Conservation (phyloP, 345 rosid species). For the Brassica incana region DNA sequence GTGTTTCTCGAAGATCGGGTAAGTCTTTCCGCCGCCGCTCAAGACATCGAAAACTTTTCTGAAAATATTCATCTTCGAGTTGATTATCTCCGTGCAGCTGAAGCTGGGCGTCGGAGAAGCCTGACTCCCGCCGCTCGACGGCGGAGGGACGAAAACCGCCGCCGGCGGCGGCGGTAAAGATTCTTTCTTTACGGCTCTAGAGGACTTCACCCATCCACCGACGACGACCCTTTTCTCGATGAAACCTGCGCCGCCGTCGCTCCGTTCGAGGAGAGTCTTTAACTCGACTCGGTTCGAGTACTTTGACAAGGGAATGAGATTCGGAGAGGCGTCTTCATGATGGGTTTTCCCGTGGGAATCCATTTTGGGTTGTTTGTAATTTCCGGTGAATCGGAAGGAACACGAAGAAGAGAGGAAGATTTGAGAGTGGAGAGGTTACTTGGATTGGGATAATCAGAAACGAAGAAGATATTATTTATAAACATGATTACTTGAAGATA, state of each 20-base stretch:
- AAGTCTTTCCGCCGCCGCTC: conserved; percentile 45
- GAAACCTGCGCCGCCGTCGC: conserved; percentile 50
- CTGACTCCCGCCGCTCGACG: conserved; percentile 25
- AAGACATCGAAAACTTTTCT: conserved; percentile 58
- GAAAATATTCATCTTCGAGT: conserved; percentile 62
- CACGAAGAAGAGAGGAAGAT: neutral
- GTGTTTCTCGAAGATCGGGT: conserved; percentile 46
- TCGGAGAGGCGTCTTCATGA: neutral
- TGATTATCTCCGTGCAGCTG: conserved; percentile 66
- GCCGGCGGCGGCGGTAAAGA: conserved; percentile 29
- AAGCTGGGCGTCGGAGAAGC: conserved; percentile 23
- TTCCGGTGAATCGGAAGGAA: neutral
- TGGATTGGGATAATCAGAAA: conserved; percentile 13
- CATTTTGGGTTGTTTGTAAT: conserved; percentile 19
- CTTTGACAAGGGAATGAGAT: conserved; percentile 34
- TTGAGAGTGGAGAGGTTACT: neutral
- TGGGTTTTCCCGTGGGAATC: conserved; percentile 26
- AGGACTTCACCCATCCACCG: conserved; percentile 96
- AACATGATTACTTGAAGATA: conserved; percentile 17
- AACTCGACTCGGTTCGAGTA: conserved; percentile 67
- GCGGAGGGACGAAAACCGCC: neutral
- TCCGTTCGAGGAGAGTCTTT: conserved; percentile 49
- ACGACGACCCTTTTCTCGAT: conserved; percentile 54
- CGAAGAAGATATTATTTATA: conserved; percentile 33
- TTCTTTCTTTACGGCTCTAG: conserved; percentile 56